Percentiles rank a stretch among this genome's conserved stretches.
Conservation (phyloP, 2,329 filamentous ascomycete species). For the Raffaelea ambrosiae region DNA sequence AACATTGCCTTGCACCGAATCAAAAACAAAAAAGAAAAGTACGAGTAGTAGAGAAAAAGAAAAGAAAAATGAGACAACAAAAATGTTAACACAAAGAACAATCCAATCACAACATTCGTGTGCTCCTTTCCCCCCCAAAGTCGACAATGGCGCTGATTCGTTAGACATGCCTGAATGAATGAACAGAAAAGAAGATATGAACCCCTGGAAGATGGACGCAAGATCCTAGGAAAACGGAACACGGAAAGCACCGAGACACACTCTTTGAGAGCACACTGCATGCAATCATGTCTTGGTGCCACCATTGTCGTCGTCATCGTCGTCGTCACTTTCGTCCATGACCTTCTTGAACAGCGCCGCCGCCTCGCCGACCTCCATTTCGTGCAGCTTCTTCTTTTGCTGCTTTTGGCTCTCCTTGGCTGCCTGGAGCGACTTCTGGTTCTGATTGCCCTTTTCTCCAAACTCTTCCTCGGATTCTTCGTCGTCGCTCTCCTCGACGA, state of each 20-base stretch:
- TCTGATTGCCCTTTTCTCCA: constrained; percentile 27
- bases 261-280: too few species aligned
- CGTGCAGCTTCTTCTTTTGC: constrained; percentile 46
- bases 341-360: constrained; percentile 30
- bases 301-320: constrained; percentile 20
- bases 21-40: too few species aligned
- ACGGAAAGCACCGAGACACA: neutral
- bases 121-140: too few species aligned
- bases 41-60: too few species aligned
- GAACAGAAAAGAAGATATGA: too few species aligned
- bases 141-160: too few species aligned
- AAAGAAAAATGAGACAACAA: too few species aligned
- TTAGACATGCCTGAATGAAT: too few species aligned
- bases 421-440: constrained; percentile 35
- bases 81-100: too few species aligned
- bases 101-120: too few species aligned
- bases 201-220: too few species aligned
- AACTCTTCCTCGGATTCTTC: constrained; percentile 34
- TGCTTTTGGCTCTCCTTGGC: constrained; percentile 34
- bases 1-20: neutral
- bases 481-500: constrained; percentile 29
- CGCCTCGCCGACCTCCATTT: constrained; percentile 53
- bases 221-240: too few species aligned
- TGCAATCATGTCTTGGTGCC: neutral
- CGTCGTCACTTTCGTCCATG: constrained; percentile 17